Conservation (phyloP, 768 basidiomycete genomes). For the Collybia sordida region DNA sequence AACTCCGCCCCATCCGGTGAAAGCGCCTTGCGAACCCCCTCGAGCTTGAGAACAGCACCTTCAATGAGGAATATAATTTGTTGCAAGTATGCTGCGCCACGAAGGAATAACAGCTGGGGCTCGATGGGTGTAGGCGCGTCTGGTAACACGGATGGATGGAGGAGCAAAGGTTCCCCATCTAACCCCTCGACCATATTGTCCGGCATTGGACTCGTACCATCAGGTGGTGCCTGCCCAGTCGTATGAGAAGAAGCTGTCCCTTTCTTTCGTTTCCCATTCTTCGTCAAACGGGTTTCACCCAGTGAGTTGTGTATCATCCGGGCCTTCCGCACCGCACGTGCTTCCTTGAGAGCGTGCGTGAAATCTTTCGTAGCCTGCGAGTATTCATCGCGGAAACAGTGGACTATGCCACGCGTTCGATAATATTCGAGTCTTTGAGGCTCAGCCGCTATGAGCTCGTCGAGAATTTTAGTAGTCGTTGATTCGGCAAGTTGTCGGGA, state of each 20-base stretch:
- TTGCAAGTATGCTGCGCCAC: conserved; percentile 81
- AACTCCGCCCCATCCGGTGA: conserved; percentile 73
- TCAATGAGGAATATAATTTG: conserved; percentile 79
- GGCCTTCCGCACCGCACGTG: conserved; percentile 68
- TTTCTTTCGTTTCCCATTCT: conserved; percentile 56
- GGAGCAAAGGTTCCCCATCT: conserved; percentile 49
- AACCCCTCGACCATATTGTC: conserved; percentile 45
- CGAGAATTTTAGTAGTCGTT: conserved; percentile 74
- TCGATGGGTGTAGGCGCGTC: conserved; percentile 88
- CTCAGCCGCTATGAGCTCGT: conserved; percentile 70
- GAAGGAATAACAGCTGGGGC: conserved; percentile 78
- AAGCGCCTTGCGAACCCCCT: conserved; percentile 60
- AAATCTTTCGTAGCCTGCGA: conserved; percentile 74
- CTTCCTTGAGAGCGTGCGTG: conserved; percentile 77
- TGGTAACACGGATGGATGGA: conserved; percentile 75
- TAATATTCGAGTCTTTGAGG: conserved; percentile 84
- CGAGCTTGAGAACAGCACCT: conserved; percentile 64
- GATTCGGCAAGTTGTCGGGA: conserved; percentile 87
- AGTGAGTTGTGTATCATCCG: conserved; percentile 47
- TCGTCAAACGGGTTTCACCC: conserved; percentile 32
- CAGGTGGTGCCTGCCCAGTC: conserved; percentile 68
- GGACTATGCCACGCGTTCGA: conserved; percentile 88
- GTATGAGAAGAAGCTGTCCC: conserved; percentile 37
- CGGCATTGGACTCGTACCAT: conserved; percentile 54
- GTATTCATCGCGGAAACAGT: conserved; percentile 87